These are phyloP conservation scores for Helichrysum umbraculigerum DNA, from an alignment of 129 eudicot species.

Conservation along the genomic window DNA sequence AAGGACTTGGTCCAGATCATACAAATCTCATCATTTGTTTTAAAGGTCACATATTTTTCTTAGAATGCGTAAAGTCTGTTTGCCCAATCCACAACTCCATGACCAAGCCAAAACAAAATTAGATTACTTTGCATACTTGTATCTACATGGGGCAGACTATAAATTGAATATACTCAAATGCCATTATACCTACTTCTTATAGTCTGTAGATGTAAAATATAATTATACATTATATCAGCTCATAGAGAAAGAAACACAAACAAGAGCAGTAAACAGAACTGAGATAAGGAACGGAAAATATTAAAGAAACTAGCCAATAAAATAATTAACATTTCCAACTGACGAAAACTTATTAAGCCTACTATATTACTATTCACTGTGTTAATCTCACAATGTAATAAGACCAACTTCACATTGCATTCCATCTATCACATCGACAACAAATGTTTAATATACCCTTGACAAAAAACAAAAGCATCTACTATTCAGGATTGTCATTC, in stretches of 20 bases:
- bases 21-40: not conserved
- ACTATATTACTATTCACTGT: not conserved
- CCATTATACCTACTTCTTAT: not conserved
- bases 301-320: not conserved
- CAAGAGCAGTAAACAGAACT: not conserved
- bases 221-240: not conserved
- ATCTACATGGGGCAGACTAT: not conserved
- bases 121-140: too few relatives aligned
- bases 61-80: not conserved
- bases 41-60: not conserved
- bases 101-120: not conserved
- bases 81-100: not conserved
- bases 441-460: not conserved
- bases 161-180: not conserved
- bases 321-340: not conserved
- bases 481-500: constrained; percentile 40
- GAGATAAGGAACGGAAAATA: not conserved
- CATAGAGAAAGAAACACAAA: not conserved
- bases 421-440: not conserved
- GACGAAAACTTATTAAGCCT: not conserved
- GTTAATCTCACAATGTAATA: not conserved
- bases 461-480: not conserved
- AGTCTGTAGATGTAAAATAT: not conserved
- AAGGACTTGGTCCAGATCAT: not conserved
- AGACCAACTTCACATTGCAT: not conserved